phyloP scores from a whole-genome alignment of 345 rosid species.

The Euphorbia pulcherrima region DNA sequence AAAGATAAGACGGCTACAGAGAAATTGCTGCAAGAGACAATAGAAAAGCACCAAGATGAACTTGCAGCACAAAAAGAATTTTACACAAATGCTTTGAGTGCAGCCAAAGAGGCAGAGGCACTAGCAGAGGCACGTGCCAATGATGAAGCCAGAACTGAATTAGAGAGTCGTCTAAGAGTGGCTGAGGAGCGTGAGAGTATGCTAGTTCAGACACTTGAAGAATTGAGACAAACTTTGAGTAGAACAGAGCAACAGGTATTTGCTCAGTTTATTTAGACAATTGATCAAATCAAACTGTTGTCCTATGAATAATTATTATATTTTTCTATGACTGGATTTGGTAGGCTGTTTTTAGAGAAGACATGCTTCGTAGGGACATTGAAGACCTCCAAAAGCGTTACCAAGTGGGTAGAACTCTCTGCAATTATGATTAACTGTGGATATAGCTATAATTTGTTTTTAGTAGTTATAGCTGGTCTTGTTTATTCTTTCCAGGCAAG shows the following conservation, averaged over 20 bases:
- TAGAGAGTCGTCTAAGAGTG: conserved; percentile 82
- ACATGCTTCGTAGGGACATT: conserved; percentile 66
- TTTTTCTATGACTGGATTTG: conserved; percentile 20
- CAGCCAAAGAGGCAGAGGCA: conserved; percentile 93
- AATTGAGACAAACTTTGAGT: conserved; percentile 85
- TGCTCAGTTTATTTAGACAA: conserved; percentile 17
- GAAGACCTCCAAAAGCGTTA: conserved; percentile 91
- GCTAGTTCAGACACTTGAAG: conserved; percentile 93
- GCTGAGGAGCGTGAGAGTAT: conserved; percentile 90
- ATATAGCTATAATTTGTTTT: conserved; percentile 13
- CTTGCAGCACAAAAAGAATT: conserved; percentile 76
- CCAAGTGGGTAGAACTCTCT: conserved; percentile 50
- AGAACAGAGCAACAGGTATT: conserved; percentile 93
- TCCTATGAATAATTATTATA: conserved; percentile 7
- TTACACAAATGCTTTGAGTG: conserved; percentile 75
- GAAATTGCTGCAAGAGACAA: conserved; percentile 86
- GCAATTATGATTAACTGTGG: conserved; percentile 1
- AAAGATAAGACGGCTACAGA: conserved; percentile 92
- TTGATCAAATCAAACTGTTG: conserved; percentile 7
- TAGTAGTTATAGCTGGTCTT: conserved; percentile 9
- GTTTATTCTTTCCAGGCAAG: conserved; percentile 55
- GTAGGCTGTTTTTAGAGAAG: conserved; percentile 81
- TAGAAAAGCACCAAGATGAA: conserved; percentile 90
- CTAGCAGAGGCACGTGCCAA: conserved; percentile 88
- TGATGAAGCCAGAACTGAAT: conserved; percentile 83